Base-by-base conservation (phyloP, 1,284 basidiomycete genomes). In the Moniliella sp. region DNA sequence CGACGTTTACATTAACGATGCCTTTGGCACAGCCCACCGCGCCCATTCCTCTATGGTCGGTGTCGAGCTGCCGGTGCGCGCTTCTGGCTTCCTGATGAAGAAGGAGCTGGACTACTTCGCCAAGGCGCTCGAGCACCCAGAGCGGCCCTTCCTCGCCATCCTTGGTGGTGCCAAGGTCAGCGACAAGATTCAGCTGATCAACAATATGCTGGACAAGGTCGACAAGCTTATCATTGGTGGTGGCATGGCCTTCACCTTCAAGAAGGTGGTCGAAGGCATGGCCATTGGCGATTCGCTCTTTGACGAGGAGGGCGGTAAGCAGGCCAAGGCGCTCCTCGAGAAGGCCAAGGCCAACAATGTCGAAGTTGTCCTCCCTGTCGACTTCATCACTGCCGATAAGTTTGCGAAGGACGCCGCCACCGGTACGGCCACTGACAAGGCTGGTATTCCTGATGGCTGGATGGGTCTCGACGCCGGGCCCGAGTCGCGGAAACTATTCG, bases 181-280 rank as follows among this genome's bases (percentile, higher is more conserved):
- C 19, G 88, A 97, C 67, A 97, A 97, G 69, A 93, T 97, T 53
- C 81, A 86, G 64, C 69, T 97, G 39, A 97, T 97, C 61, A 88
- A 97, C 59, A 93, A 93, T 68, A 79, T 97, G 79, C 71, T 97
- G 43, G 86, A 94, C 69, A 91, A 94, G 73, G 84, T 97, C 65
- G 70, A 97, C 67, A 80, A 78, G 33, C 68, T 97, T 47, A 94
- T 97, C 64, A 81, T 97, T 52, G 81, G 82, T 51, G 91, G 91
- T 60, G 88, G 88, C 30, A 97, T 97, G 88, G 81, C 83, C 30
- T 97, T 93, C 67, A 97, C 88, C 41, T 97, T 97, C 71, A 88
- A 91, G 67, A 97, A 94, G 70, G 78, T 75, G 4, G 69, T 93
- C 34, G 70, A 93, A 42, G 70, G 73, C 45, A 71, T 88, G 37